Evolutionary conservation across 1,139 yeast species (phyloP), one percentile per base, ranked within the genome.

Genomic region (Candida sojae): DNA sequence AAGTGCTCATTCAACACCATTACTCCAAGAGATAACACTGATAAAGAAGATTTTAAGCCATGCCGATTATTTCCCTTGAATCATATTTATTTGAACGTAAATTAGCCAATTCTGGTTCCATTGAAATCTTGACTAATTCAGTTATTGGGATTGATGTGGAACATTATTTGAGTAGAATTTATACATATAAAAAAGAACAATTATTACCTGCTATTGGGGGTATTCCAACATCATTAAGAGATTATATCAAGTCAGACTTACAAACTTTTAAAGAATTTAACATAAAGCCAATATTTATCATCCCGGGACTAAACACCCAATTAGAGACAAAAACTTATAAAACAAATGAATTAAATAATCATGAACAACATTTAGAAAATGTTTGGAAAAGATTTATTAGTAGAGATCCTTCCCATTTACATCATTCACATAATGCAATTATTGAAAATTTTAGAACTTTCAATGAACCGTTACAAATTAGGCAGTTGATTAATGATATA

Each of bases 81-180:
- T 75, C 86, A 4, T 85, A 79, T 62, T 73, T 86, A 41, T 82
- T 83, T 57, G 96, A 89, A 58, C 79, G 88, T 51, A 80, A 85
- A 52, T 68, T 86, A 49, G 85, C 84, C 43, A 77, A 80, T 50
- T 73, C 84, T 23, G 71, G 82, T 55, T 83, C 93, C 11, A 74
- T 90, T 56, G 88, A 86, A 37, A 70, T 82, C 8, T 72, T 91
- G 53, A 81, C 77, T 53, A 84, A 85, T 59, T 79, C 92, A 38
- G 81, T 86, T 12, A 69, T 91, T 46, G 97, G 97, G 46, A 87
- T 91, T 43, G 97, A 91, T 62, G 95, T 86, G 21, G 88, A 84
- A 55, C 91, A 89, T 62, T 89, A 89, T 59, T 68, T 88, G 43
- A 73, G 86, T 35, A 70, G 89, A 49, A 73, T 87, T 42, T 69